Evolutionary conservation across 306 rosid genomes (phyloP), one percentile per base, ranked within the genome.

Genomic region (Ceratonia siliqua): DNA sequence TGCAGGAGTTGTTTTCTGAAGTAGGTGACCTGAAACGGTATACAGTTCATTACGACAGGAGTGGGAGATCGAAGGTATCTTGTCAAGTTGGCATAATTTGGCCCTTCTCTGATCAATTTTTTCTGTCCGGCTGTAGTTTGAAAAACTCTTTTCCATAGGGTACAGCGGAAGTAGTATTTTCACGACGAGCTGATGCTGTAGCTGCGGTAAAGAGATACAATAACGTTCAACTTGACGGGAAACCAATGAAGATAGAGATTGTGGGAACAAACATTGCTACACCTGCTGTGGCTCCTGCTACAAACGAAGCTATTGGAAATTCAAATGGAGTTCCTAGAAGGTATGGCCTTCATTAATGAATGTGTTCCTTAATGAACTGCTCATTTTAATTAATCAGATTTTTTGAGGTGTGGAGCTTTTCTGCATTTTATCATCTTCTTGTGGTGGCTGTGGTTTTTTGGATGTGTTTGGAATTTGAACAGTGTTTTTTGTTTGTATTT

Each of bases 1-100:
- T 73, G 77, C 89, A 95, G 99, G 99, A 95, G 79, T 84, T 95
- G 78, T 95, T 92, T 85, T 82, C 87, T 53, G 99, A 95, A 87
- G 96, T 90, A 57, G 99, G 98, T 48, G 97, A 92, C 72, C 76
- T 95, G 80, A 95, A 95, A 74, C 91, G 98, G 2, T 91, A 87
- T 41, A 57, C 86, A 1, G 80, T 95, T 46, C 94, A 95, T 78
- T 95, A 95, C 5, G 98, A 95, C 67, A 79, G 92, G 81, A 95
- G 99, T 78, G 99, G 99, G 63, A 92, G 99, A 82, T 95, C 98
- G 4, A 92, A 95, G 99, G 99, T 95, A 80, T 61, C 79, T 83
- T 55, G 77, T 76, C 70, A 35, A 73, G 82, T 64, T 70, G 18
- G 58, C 78, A 69, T 76, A 14, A n/a, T 18, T 33, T 70, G 76